Conservation (phyloP, 768 basidiomycete species). For the Boletus bicolor region DNA sequence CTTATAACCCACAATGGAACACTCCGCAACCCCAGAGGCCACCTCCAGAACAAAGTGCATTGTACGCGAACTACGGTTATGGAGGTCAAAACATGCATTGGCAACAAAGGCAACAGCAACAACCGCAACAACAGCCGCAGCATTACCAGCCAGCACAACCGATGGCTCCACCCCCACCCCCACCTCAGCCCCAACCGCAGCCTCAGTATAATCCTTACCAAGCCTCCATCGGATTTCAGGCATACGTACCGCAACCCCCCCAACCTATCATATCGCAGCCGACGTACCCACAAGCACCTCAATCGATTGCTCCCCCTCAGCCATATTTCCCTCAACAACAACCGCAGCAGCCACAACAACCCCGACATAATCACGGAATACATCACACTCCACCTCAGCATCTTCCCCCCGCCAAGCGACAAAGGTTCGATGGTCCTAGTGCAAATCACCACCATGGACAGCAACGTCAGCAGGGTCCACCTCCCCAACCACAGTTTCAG, state of each 20-base stretch:
- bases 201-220: constrained; percentile 77
- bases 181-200: constrained; percentile 54
- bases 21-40: constrained; percentile 63
- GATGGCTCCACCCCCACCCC: constrained; percentile 49
- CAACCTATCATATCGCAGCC: constrained; percentile 51
- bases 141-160: constrained; percentile 48
- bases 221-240: constrained; percentile 59
- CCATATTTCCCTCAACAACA: constrained; percentile 41
- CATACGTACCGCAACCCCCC: constrained; percentile 62
- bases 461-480: constrained; percentile 43
- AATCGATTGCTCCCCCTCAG: constrained; percentile 38
- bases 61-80: constrained; percentile 93
- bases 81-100: constrained; percentile 61
- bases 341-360: constrained; percentile 39
- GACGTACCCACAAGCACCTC: constrained; percentile 43
- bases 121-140: constrained; percentile 44
- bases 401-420: constrained; percentile 89
- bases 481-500: constrained; percentile 62
- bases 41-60: constrained; percentile 73
- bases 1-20: constrained; percentile 67
- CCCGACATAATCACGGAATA: constrained; percentile 45
- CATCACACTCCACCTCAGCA: constrained; percentile 74
- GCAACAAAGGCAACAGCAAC: constrained; percentile 68
- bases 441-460: constrained; percentile 41
- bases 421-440: constrained; percentile 79